Conservation (phyloP, 305 asterid genomes). For the Fraxinus ornus region DNA sequence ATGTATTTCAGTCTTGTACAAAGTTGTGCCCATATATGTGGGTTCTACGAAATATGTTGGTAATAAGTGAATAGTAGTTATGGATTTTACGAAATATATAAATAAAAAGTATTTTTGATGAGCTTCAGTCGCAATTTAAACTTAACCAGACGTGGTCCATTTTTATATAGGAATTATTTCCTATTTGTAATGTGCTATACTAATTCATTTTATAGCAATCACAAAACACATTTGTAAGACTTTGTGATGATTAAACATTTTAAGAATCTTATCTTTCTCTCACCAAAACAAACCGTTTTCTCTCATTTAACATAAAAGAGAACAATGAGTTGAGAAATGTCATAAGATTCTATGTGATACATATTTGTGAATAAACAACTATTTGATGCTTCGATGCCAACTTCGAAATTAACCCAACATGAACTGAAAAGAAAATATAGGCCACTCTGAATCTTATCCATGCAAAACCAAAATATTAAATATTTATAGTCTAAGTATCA, state of each 20-base stretch:
- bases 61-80: neutral
- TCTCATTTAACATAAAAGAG: neutral
- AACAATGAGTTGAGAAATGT: neutral
- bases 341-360: neutral
- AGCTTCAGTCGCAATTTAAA: no score
- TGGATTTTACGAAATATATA: neutral
- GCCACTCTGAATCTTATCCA: neutral
- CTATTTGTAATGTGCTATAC: no score
- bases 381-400: neutral
- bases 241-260: neutral
- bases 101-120: no score
- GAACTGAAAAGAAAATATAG: neutral
- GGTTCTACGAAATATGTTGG: neutral
- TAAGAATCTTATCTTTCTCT: neutral
- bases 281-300: neutral
- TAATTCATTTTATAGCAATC: neutral
- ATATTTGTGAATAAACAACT: neutral
- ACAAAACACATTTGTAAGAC: neutral
- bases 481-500: no score
- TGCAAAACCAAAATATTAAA: neutral
- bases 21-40: neutral
- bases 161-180: no score
- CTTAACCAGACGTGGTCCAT: no score
- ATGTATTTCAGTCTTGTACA: no score
- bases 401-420: neutral